These are phyloP conservation scores for Raffaelea albimanens DNA, from an alignment of 2,329 filamentous ascomycete genomes.

Conservation along the genomic window DNA sequence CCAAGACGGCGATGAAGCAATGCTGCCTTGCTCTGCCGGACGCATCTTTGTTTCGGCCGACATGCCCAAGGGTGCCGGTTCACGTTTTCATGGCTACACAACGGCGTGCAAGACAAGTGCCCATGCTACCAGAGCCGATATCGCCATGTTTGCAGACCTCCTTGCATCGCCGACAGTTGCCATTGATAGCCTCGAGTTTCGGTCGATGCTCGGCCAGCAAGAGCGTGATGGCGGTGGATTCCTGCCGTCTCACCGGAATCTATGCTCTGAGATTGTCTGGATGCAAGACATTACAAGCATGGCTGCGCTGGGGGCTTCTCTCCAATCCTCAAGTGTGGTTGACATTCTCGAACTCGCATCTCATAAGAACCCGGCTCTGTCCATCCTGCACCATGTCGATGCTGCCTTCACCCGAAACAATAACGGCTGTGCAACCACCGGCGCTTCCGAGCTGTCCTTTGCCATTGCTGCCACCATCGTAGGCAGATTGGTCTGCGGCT, in stretches of 20 bases:
- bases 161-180: conserved; percentile 27
- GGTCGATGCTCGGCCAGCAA: conserved; percentile 22
- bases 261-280: conserved; percentile 42
- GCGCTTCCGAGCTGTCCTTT: no score
- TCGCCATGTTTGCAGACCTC: conserved; percentile 30
- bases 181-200: conserved; percentile 35
- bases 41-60: conserved; percentile 35
- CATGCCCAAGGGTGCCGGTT: conserved; percentile 21
- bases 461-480: conserved; percentile 13
- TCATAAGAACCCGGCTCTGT: conserved; percentile 28
- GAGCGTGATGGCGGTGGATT: conserved; percentile 23
- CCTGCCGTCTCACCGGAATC: conserved; percentile 36
- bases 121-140: conserved; percentile 30
- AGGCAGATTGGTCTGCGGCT: conserved; percentile 14
- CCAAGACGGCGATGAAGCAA: conserved; percentile 23
- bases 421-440: not conserved
- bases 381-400: conserved; percentile 24
- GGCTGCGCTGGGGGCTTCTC: not conserved
- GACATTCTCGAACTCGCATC: conserved; percentile 24
- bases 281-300: conserved; percentile 25
- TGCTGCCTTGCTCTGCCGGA: conserved; percentile 38
- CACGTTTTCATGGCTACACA: conserved; percentile 31
- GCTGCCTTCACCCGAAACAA: not conserved
- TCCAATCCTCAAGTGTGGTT: conserved; percentile 14
- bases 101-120: conserved; percentile 23